These are phyloP conservation scores for Acidomyces sp. DNA, from an alignment of 495 filamentous ascomycete species.

Conservation along the genomic window DNA sequence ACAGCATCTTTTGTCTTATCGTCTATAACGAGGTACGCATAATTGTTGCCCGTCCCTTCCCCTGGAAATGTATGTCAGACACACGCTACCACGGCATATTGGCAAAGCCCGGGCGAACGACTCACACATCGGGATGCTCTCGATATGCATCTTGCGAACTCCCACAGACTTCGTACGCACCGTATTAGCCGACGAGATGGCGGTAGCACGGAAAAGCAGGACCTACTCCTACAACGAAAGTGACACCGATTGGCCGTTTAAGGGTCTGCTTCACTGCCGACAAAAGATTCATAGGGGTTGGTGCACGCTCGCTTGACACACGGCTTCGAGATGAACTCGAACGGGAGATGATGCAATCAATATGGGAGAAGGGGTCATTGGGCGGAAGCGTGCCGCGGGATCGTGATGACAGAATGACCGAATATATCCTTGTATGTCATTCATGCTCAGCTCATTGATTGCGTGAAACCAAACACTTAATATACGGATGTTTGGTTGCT, in stretches of 20 bases:
- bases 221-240: constrained; percentile 12
- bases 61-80: constrained; percentile 48
- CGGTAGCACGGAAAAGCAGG: constrained; percentile 7
- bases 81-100: too few species aligned
- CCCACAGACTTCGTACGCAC: constrained; percentile 4
- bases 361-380: too few species aligned
- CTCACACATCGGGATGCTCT: constrained; percentile 97
- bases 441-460: too few species aligned
- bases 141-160: constrained; percentile 70
- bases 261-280: constrained; percentile 3
- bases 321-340: too few species aligned
- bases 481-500: too few species aligned
- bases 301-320: not conserved
- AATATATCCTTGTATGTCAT: too few species aligned
- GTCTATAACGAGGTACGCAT: constrained; percentile 89
- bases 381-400: too few species aligned
- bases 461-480: too few species aligned
- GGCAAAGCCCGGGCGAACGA: too few species aligned
- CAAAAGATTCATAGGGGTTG: constrained; percentile 11
- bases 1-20: constrained; percentile 85
- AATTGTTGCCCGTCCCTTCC: constrained; percentile 84
- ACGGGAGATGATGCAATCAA: too few species aligned
- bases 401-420: too few species aligned
- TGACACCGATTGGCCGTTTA: constrained; percentile 3
- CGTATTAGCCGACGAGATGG: constrained; percentile 6